Percentiles rank a stretch among this genome's conserved stretches.
These are phyloP conservation scores for Nannochloris sp. DNA, from an alignment of 139 green algal genomes.

Conservation along the genomic window DNA sequence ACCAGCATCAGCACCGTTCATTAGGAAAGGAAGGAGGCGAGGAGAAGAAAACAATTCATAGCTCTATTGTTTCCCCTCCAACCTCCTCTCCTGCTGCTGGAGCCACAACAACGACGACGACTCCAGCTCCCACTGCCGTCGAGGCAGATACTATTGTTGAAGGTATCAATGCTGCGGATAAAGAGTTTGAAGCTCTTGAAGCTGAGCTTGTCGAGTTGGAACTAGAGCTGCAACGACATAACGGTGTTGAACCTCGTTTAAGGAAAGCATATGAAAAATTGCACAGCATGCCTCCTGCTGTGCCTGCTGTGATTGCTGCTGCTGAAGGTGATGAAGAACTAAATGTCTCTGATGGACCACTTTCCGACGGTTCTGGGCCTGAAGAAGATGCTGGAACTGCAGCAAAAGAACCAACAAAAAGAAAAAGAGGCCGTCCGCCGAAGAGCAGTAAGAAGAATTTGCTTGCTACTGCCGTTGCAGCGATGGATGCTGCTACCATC, in stretches of 20 bases:
- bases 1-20: no score
- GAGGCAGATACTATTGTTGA: background rate
- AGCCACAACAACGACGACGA: no score
- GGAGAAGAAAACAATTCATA: no score
- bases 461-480: background rate
- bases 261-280: background rate
- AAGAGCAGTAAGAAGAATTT: background rate
- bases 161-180: background rate
- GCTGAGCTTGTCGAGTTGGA: background rate
- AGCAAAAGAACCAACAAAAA: background rate
- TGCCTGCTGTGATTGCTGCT: no score
- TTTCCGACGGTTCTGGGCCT: background rate
- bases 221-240: background rate
- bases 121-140: background rate
- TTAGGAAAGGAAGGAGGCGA: no score
- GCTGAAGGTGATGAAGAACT: background rate
- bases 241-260: background rate
- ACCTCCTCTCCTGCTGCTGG: no score
- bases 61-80: no score
- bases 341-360: background rate
- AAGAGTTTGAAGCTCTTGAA: background rate
- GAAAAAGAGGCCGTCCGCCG: background rate
- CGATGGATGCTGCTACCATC: no score
- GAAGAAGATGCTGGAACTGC: background rate
- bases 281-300: background rate